Percentiles rank a stretch among this genome's conserved stretches.
Conservation (phyloP, 352 stramenopile genomes). For the Pythium sp. region DNA sequence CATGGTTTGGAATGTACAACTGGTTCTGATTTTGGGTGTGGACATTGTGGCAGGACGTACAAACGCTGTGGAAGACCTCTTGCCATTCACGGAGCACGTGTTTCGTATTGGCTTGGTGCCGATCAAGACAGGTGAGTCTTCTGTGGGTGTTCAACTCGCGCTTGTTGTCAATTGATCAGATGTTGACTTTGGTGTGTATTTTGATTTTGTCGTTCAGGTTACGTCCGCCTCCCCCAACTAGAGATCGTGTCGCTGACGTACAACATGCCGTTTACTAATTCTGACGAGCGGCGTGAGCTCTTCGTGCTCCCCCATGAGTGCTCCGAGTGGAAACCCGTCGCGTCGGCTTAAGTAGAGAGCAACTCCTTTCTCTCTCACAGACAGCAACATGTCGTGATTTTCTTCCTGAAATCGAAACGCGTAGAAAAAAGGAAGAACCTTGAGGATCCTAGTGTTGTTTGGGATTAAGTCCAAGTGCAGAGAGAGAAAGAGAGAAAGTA, state of each 20-base stretch:
- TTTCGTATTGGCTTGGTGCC: constrained; percentile 69
- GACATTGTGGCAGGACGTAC: constrained; percentile 41
- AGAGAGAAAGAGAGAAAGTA: background rate
- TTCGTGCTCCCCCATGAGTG: constrained; percentile 71
- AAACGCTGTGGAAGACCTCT: constrained; percentile 66
- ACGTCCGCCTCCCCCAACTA: constrained; percentile 62
- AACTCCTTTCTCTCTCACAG: background rate
- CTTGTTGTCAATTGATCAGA: background rate
- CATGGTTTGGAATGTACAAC: background rate
- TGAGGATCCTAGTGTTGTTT: background rate
- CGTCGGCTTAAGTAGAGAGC: background rate
- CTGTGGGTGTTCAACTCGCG: background rate
- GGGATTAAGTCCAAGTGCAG: background rate
- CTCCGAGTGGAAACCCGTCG: constrained; percentile 39
- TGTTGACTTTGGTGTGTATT: constrained; percentile 14
- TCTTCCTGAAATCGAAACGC: background rate
- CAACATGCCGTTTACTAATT: constrained; percentile 60
- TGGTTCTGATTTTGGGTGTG: background rate
- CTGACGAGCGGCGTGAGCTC: constrained; percentile 67
- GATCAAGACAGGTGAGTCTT: constrained; percentile 63
- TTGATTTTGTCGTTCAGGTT: constrained; percentile 31
- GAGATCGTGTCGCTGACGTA: constrained; percentile 78
- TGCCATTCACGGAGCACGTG: constrained; percentile 65
- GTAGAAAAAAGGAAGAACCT: background rate
- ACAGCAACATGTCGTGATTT: background rate